Percentiles rank a stretch among this genome's conserved stretches.
phyloP scores from a whole-genome alignment of 2,329 filamentous ascomycete species.

The Stachybotrys elegans region DNA sequence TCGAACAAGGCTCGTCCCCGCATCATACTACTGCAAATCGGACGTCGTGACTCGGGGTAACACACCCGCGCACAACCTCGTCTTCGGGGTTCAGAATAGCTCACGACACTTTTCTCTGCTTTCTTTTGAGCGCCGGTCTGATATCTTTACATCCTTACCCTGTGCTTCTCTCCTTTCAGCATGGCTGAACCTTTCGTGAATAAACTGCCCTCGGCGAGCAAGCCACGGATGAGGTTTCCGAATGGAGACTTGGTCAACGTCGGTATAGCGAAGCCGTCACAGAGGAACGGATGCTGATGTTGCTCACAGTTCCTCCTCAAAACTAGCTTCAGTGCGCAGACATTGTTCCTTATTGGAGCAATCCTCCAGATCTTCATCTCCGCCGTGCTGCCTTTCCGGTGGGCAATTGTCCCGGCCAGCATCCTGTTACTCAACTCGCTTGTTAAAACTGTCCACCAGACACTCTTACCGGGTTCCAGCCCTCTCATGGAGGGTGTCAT shows the following conservation, averaged over 20 bases:
- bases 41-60: no score
- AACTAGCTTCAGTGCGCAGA: conserved; percentile 26
- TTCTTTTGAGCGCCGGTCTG: no score
- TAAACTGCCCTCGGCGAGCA: background rate
- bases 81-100: no score
- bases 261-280: background rate
- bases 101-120: no score
- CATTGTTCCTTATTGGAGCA: conserved; percentile 27
- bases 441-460: conserved; percentile 22
- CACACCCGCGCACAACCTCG: no score
- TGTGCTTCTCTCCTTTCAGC: no score
- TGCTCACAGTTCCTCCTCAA: conserved; percentile 18
- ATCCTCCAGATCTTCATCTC: conserved; percentile 27
- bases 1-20: no score
- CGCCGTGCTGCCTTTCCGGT: conserved; percentile 25
- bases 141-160: no score
- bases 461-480: conserved; percentile 12
- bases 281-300: background rate
- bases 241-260: background rate
- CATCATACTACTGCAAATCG: no score
- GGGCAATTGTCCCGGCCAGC: conserved; percentile 26
- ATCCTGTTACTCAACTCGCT: conserved; percentile 23
- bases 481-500: conserved; percentile 20
- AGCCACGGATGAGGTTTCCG: background rate
- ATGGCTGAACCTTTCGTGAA: background rate